phyloP scores from a whole-genome alignment of 495 filamentous ascomycete species.

The Neurospora sp. region DNA sequence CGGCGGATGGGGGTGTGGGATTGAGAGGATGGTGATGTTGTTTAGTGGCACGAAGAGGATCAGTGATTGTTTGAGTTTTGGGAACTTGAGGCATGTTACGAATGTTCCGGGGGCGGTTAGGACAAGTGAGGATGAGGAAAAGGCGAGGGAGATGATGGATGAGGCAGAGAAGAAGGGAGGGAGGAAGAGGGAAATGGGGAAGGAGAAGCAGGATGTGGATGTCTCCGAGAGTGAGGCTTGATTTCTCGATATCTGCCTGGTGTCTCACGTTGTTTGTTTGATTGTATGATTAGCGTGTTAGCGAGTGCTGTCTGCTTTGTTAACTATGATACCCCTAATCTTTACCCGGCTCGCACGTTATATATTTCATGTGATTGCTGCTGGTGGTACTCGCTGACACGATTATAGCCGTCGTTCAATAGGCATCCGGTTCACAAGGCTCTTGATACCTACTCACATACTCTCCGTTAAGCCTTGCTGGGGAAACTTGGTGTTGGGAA shows the following conservation, averaged over 20 bases:
- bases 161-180: not conserved
- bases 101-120: not conserved
- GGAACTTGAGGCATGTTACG: slow-evolving; percentile 62
- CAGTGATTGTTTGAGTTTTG: slow-evolving; percentile 76
- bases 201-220: not conserved
- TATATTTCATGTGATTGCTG: not conserved
- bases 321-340: not conserved
- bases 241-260: not conserved
- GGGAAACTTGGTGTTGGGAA: not conserved
- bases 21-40: slow-evolving; percentile 85
- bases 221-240: not conserved
- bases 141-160: not conserved
- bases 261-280: not conserved
- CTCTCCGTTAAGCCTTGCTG: not conserved
- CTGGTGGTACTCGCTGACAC: not conserved
- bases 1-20: slow-evolving; percentile 89
- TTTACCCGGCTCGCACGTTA: not conserved
- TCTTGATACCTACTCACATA: not conserved
- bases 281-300: not conserved
- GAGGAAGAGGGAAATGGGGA: not conserved
- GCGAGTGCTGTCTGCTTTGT: not conserved
- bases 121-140: not conserved
- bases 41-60: slow-evolving; percentile 69
- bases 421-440: not conserved
- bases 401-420: not conserved